These are phyloP conservation scores for Rauvolfia tetraphylla DNA, from an alignment of 257 asterid genomes.

Conservation along the genomic window DNA sequence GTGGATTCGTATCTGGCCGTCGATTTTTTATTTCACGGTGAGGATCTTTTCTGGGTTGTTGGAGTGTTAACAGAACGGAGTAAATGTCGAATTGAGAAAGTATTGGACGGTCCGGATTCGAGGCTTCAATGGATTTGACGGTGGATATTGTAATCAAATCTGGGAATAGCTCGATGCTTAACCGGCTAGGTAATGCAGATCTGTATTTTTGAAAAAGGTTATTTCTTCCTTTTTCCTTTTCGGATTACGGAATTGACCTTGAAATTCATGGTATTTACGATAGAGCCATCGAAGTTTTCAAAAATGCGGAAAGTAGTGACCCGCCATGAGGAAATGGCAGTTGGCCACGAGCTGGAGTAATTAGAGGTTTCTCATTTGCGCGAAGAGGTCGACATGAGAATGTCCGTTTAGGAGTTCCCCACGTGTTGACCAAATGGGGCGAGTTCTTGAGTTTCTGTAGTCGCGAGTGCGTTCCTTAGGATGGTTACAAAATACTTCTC, in stretches of 20 bases:
- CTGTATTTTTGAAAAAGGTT: slow-evolving; percentile 13
- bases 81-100: background rate
- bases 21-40: slow-evolving; percentile 18
- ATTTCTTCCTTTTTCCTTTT: slow-evolving; percentile 9
- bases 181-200: background rate
- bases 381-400: background rate
- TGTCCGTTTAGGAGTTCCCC: no score
- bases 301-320: slow-evolving; percentile 14
- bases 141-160: background rate
- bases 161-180: slow-evolving; percentile 1
- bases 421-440: background rate
- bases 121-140: background rate
- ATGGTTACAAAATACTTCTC: no score
- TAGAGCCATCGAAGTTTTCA: slow-evolving; percentile 29
- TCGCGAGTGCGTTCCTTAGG: no score
- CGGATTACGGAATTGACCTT: slow-evolving; percentile 2
- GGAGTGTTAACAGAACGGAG: slow-evolving; percentile 1
- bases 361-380: background rate
- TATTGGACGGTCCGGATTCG: background rate
- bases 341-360: background rate
- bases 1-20: slow-evolving; percentile 2
- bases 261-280: slow-evolving; percentile 8
- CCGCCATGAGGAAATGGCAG: background rate
- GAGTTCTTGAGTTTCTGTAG: background rate
- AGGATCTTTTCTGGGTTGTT: slow-evolving; percentile 22